Conservation (phyloP, 306 rosid genomes). For the Citrullus mucosospermus region DNA sequence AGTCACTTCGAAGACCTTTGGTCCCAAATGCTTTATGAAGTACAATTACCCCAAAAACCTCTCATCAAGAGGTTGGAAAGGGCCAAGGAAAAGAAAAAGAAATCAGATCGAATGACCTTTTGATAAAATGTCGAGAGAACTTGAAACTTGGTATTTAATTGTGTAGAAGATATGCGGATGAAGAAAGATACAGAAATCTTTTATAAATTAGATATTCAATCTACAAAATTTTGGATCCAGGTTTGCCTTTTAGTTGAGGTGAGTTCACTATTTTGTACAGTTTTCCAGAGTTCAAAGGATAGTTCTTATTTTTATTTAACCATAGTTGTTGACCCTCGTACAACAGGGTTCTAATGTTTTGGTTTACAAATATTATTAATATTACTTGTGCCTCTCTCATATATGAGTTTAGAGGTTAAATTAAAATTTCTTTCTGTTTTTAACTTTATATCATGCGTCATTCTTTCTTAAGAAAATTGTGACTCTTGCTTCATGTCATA, state of each 20-base stretch:
- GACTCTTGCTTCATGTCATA: too few relatives aligned
- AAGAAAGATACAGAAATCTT: background rate
- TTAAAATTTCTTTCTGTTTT: background rate
- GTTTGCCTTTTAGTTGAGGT: background rate
- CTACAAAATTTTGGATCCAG: constrained; percentile 1
- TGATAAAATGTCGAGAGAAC: background rate
- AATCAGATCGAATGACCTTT: background rate
- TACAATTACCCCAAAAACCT: constrained; percentile 31
- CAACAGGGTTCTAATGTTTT: background rate
- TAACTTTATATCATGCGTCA: background rate
- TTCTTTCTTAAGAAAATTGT: background rate
- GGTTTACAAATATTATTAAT: background rate
- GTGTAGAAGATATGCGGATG: background rate
- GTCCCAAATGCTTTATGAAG: constrained; percentile 57
- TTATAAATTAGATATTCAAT: background rate
- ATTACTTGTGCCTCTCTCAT: background rate
- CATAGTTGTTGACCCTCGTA: background rate
- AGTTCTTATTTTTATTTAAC: background rate
- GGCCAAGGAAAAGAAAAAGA: background rate
- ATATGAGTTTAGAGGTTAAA: background rate
- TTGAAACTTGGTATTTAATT: background rate
- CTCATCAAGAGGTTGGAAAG: constrained; percentile 17
- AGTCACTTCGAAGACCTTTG: constrained; percentile 37
- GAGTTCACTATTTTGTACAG: background rate
- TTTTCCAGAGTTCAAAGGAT: too few relatives aligned